Conservation (phyloP, 192 early-diverging fungal genomes). For the Neocallimastix lanati region DNA sequence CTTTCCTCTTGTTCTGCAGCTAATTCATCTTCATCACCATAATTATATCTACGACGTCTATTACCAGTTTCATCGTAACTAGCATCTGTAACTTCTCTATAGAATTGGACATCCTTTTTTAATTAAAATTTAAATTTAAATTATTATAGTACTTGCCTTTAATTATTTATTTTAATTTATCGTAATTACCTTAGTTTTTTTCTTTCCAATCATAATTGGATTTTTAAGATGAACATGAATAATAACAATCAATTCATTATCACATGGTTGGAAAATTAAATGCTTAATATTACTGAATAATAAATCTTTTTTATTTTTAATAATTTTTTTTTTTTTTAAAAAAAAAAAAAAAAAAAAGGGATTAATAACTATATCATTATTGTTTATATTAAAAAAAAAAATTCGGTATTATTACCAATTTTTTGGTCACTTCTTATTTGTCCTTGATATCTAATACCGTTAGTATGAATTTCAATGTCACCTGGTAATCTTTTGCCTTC, state of each 20-base stretch:
- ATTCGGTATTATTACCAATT: constrained; percentile 29
- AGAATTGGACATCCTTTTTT: constrained; percentile 86
- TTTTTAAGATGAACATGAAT: constrained; percentile 92
- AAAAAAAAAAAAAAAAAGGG: neutral
- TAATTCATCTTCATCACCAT: constrained; percentile 97
- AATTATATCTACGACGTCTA: constrained; percentile 59
- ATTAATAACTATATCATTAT: too few species aligned
- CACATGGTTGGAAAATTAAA: constrained; percentile 96
- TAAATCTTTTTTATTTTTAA: too few species aligned
- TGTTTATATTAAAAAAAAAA: too few species aligned
- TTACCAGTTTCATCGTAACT: constrained; percentile 96
- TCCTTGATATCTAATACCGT: constrained; percentile 83
- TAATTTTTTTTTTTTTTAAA: too few species aligned
- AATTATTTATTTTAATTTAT: neutral
- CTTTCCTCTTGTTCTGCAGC: constrained; percentile 90
- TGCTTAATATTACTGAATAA: constrained; percentile 96
- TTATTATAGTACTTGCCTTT: neutral
- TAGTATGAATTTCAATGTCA: constrained; percentile 90
- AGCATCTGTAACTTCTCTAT: constrained; percentile 84
- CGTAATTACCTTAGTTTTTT: constrained; percentile 62
- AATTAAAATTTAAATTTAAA: neutral
- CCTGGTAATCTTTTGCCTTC: constrained; percentile 83
- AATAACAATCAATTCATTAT: constrained; percentile 84
- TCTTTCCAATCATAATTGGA: constrained; percentile 93
- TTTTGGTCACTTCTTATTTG: constrained; percentile 47